These are phyloP conservation scores for Prunus kanzakura DNA, from an alignment of 306 rosid genomes.

Conservation along the genomic window DNA sequence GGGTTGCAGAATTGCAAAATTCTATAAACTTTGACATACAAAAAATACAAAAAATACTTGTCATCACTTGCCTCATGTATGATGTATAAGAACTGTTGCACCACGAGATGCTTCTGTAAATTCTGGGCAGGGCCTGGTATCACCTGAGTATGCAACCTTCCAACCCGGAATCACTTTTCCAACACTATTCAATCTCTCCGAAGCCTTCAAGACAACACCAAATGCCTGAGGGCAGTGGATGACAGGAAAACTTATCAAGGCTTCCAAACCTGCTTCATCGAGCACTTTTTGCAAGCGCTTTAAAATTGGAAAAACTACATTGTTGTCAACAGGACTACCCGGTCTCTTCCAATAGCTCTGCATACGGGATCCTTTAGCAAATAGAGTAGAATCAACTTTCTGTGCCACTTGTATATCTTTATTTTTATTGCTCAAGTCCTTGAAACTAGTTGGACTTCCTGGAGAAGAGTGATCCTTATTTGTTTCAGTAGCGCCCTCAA, in stretches of 20 bases:
- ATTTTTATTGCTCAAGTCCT: conserved; percentile 12
- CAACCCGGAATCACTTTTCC: conserved; percentile 94
- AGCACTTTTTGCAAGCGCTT: conserved; percentile 50
- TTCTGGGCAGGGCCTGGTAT: conserved; percentile 85
- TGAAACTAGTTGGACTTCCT: conserved; percentile 32
- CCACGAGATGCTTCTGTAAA: conserved; percentile 70
- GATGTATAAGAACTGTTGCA: conserved; percentile 72
- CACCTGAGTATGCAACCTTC: conserved; percentile 93
- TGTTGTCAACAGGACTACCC: conserved; percentile 49
- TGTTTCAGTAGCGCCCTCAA: conserved; percentile 20
- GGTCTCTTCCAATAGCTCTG: conserved; percentile 66
- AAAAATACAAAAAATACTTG: background rate
- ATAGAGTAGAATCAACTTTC: conserved; percentile 52
- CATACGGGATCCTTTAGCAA: conserved; percentile 69
- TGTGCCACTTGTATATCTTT: conserved; percentile 23
- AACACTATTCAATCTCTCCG: conserved; percentile 59
- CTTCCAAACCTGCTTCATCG: conserved; percentile 60
- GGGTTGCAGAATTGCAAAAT: background rate
- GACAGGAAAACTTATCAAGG: conserved; percentile 80
- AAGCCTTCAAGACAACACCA: conserved; percentile 77
- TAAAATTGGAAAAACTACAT: conserved; percentile 43
- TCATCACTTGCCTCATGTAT: conserved; percentile 64
- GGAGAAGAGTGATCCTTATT: conserved; percentile 12
- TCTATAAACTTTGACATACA: background rate
- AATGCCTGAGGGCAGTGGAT: conserved; percentile 90